phyloP scores from a whole-genome alignment of 2,329 filamentous ascomycete species.

The Sporothrix pseudoabietina region DNA sequence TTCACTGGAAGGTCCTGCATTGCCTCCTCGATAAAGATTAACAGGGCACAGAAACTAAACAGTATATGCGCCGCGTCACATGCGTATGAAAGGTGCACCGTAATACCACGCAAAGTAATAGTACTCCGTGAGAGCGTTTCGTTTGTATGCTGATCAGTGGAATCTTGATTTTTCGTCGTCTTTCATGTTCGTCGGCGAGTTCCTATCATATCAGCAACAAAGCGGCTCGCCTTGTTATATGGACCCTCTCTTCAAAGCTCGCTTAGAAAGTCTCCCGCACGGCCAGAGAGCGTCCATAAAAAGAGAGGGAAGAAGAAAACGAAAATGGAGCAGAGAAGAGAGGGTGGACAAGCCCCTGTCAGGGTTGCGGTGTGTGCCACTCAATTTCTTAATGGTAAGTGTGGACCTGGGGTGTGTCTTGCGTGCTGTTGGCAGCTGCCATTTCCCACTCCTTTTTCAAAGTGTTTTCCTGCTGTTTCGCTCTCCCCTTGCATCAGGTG shows the following conservation, averaged over 20 bases:
- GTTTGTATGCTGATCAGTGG: not conserved
- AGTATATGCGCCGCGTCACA: not conserved
- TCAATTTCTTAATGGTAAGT: not conserved
- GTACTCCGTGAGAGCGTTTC: not conserved
- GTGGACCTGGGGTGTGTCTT: not conserved
- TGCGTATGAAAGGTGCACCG: not conserved
- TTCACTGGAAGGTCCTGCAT: not conserved
- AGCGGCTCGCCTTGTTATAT: no score
- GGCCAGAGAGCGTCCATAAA: not conserved
- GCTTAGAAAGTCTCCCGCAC: not conserved
- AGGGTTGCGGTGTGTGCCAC: conserved; percentile 14
- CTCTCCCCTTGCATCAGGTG: not conserved
- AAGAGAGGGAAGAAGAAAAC: not conserved
- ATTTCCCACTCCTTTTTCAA: not conserved
- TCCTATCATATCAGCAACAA: not conserved
- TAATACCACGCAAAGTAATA: not conserved
- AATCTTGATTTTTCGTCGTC: not conserved
- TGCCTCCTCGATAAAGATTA: not conserved
- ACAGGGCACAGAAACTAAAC: not conserved
- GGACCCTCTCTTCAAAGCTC: not conserved
- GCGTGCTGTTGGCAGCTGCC: not conserved
- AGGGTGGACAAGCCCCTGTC: not conserved
- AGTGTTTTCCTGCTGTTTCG: not conserved
- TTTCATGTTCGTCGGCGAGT: not conserved
- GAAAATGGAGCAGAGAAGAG: not conserved